Conservation (phyloP, 352 stramenopile species). For the Pythium sukuiense region DNA sequence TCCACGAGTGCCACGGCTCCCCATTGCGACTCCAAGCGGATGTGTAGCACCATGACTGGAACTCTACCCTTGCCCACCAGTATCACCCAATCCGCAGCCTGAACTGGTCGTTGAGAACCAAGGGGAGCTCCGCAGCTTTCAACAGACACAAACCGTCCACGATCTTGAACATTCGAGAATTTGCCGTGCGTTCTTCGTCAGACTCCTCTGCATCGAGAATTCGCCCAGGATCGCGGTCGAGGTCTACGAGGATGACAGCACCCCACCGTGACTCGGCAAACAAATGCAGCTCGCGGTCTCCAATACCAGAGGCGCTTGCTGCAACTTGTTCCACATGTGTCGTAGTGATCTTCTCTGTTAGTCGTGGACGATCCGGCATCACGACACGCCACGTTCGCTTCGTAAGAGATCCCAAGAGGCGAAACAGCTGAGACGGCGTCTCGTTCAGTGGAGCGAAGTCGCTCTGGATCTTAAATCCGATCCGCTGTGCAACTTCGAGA, state of each 20-base stretch:
- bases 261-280: not conserved
- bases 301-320: not conserved
- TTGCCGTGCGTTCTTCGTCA: not conserved
- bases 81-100: not conserved
- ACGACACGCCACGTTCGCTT: not conserved
- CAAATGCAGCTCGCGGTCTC: not conserved
- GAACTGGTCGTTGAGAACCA: not conserved
- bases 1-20: not conserved
- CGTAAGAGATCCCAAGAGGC: not conserved
- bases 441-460: not conserved
- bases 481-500: not conserved
- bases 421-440: not conserved
- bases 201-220: not conserved
- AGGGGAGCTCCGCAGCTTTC: not conserved
- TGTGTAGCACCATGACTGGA: not conserved
- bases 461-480: not conserved
- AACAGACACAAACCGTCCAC: not conserved
- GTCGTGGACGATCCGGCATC: not conserved
- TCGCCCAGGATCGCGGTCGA: not conserved
- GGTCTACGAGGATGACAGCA: slow-evolving; percentile 1
- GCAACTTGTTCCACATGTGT: too few relatives aligned
- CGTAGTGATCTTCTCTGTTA: not conserved
- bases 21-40: not conserved
- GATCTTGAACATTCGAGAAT: not conserved
- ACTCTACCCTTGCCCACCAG: not conserved